A percentile compares a stretch with the other conserved stretches of the same genome.
phyloP scores from a whole-genome alignment of 2,329 filamentous ascomycete genomes.

The Alternaria dauci region DNA sequence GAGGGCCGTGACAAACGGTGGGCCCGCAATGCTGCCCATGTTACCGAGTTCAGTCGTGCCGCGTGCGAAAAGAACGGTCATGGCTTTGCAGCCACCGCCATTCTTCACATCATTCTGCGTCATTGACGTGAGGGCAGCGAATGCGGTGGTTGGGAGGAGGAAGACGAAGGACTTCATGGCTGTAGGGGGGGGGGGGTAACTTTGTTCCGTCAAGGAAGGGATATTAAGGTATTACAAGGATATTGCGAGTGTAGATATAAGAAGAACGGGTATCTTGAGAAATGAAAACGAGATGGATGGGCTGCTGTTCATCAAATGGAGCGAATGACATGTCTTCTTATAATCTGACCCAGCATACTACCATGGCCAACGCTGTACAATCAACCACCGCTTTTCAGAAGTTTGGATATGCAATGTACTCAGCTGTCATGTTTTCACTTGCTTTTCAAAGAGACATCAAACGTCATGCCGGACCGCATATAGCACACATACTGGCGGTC shows the following conservation, averaged over 20 bases:
- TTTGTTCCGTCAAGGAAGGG: not conserved
- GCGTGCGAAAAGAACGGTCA: conserved; percentile 66
- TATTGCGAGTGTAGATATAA: not conserved
- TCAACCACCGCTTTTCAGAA: not conserved
- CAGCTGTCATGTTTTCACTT: conserved; percentile 25
- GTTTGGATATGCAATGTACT: not conserved
- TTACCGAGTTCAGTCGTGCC: conserved; percentile 64
- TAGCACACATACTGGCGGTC: conserved; percentile 12
- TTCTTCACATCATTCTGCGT: conserved; percentile 41
- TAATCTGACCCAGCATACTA: not conserved
- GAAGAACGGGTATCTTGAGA: conserved; percentile 1
- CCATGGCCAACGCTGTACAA: not conserved
- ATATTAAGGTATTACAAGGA: conserved; percentile 1
- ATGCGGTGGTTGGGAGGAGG: conserved; percentile 18
- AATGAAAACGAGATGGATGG: not conserved
- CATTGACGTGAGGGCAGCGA: conserved; percentile 30
- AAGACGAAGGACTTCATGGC: conserved; percentile 29
- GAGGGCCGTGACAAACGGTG: conserved; percentile 60
- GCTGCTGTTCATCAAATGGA: not conserved
- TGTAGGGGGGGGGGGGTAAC: not conserved
- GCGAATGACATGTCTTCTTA: not conserved
- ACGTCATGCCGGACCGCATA: conserved; percentile 26
- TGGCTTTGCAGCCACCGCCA: conserved; percentile 52
- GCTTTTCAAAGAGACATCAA: conserved; percentile 13
- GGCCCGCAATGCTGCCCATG: conserved; percentile 60